Evolutionary conservation across 1,284 basidiomycete genomes (phyloP).

Genomic region (Rhodotorula sp.): DNA sequence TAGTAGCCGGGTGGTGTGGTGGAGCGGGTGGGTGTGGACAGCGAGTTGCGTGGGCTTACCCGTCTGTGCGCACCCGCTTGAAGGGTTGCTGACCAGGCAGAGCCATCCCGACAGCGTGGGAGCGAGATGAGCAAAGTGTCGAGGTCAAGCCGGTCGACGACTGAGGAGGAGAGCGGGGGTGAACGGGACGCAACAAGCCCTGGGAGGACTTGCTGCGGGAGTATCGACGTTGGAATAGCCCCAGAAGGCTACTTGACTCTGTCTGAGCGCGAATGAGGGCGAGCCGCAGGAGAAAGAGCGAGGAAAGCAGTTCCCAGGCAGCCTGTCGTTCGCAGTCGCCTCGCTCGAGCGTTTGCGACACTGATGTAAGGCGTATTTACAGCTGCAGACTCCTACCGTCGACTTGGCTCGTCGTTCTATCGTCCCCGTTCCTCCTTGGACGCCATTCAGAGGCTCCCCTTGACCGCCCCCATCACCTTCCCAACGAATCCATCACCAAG

Average conservation of each 20-base stretch:
- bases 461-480: conserved; percentile 4
- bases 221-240: no score
- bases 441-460: conserved; percentile 11
- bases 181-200: background rate
- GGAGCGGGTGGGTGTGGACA: background rate
- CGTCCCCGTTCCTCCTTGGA: background rate
- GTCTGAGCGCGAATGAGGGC: background rate
- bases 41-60: conserved; percentile 1
- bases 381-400: no score
- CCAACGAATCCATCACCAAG: background rate
- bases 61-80: conserved; percentile 20
- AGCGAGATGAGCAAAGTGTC: no score
- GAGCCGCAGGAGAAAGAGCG: background rate
- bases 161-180: background rate
- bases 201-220: no score
- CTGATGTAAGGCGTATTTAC: no score
- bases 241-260: no score
- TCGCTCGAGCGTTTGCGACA: no score
- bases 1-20: background rate
- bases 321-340: no score
- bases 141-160: background rate
- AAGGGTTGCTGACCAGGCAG: background rate
- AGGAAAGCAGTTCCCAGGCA: no score
- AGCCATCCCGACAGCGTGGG: background rate
- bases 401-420: background rate